Conservation (phyloP, 495 filamentous ascomycete species). For the Xylaria telfairii region DNA sequence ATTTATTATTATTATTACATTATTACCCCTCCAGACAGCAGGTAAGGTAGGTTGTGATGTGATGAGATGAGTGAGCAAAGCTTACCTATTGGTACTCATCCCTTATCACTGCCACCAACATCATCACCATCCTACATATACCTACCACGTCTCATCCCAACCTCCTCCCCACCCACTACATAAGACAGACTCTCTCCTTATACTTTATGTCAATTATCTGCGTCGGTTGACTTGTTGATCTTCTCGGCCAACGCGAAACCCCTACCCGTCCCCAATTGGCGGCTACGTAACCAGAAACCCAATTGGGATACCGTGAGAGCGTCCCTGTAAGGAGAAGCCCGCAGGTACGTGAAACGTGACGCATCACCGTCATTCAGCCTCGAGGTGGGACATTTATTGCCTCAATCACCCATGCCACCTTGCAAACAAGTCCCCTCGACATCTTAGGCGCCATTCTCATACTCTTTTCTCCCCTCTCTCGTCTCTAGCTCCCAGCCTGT, state of each 20-base stretch:
- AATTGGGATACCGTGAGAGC: constrained; percentile 18
- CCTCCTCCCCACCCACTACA: constrained; percentile 10
- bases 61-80: too few species aligned
- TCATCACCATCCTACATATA: background rate
- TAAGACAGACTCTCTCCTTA: background rate
- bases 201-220: background rate
- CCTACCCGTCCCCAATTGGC: background rate
- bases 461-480: background rate
- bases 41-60: too few species aligned
- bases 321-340: background rate
- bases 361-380: background rate
- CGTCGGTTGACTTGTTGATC: background rate
- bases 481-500: background rate
- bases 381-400: constrained; percentile 16
- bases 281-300: background rate
- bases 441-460: background rate
- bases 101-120: constrained; percentile 19
- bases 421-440: background rate
- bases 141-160: background rate
- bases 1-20: too few species aligned
- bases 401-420: constrained; percentile 4
- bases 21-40: constrained; percentile 13
- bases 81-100: too few species aligned
- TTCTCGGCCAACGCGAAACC: too few species aligned
- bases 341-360: constrained; percentile 10